Evolutionary conservation across 2,329 filamentous ascomycete genomes (phyloP).

Genomic region (Colletotrichum sp.): DNA sequence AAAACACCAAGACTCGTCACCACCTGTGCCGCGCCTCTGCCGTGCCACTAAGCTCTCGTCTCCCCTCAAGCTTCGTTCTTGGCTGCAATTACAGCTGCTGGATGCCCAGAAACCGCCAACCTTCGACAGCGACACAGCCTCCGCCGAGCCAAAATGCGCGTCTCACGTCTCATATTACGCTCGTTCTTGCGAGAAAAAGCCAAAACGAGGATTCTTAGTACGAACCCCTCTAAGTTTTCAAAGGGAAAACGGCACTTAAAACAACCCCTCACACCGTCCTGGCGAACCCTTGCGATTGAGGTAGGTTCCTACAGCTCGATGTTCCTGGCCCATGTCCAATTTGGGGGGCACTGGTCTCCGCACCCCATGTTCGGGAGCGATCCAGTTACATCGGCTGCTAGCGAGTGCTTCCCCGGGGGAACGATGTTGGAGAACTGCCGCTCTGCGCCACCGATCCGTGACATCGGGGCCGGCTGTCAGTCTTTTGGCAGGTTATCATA

Average conservation of each 20-base stretch:
- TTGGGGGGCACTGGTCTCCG: not conserved
- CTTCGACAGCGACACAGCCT: not conserved
- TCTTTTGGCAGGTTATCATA: not conserved
- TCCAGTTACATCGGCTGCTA: conserved; percentile 3
- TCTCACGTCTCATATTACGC: not conserved
- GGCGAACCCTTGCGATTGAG: not conserved
- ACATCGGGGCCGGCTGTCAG: not conserved
- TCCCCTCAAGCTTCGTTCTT: not conserved
- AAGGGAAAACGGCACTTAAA: not conserved
- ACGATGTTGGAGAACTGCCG: not conserved
- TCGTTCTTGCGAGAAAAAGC: not conserved
- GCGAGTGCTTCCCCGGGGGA: not conserved
- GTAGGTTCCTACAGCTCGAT: not conserved
- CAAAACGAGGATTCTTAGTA: not conserved
- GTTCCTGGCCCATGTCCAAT: not conserved
- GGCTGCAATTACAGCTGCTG: not conserved
- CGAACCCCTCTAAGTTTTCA: not conserved
- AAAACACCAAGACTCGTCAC: not conserved
- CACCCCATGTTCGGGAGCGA: not conserved
- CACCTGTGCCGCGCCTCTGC: not conserved
- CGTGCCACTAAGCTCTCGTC: not conserved
- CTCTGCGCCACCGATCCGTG: not conserved
- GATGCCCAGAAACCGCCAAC: not conserved
- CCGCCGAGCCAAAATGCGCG: not conserved
- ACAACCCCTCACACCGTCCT: not conserved